Evolutionary conservation across 2,329 filamentous ascomycete genomes (phyloP), one percentile per base, ranked within the genome.

Genomic region (Podosphaera aphanis): DNA sequence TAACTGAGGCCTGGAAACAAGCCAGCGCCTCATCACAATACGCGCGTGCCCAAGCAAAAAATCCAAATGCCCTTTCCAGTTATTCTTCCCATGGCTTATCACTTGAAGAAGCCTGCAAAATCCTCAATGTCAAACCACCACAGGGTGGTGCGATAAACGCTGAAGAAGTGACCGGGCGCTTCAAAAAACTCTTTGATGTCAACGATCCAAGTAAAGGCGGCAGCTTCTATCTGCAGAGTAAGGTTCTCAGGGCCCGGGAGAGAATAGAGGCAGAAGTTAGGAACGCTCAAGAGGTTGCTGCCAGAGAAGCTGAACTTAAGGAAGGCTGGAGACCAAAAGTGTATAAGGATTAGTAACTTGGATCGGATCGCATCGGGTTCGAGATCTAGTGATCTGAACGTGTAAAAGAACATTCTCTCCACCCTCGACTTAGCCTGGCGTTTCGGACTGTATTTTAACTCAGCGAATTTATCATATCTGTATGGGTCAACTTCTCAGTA

Each of bases 141-240:
- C 73, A 80, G 61, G 73, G 70, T 49, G 84, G 83, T 40, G 71
- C 84, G 60, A 71, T 79, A 49, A 81, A 86, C 60, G 67, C 86
- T 60, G 82, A 86, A 56, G 71, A 79, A 52, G 77, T 93, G 46
- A 78, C 81, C 64, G 76, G 80, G 55, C 73, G 85, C 46, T 98
- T 95, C 70, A 95, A 95, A 73, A 77, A 79, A 52, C 67, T 98
- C 42, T 98, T 94, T 61, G 90, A 98, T 63, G 67, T 74, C 55
- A 98, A 98, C 65, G 83, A 98, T 52, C 88, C 90, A 10, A 71
- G 92, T 63, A 93, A 93, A 59, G 90, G 90, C 31, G 90, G 90
- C 45, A 94, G 85, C 57, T 98, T 98, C 64, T 98, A 98, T 63
- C 70, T 98, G 43, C 90, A 98, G 65, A 95, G 88, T 70, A 98